Conservation (phyloP, 352 stramenopile genomes). For the Phytophthora colocasiae region DNA sequence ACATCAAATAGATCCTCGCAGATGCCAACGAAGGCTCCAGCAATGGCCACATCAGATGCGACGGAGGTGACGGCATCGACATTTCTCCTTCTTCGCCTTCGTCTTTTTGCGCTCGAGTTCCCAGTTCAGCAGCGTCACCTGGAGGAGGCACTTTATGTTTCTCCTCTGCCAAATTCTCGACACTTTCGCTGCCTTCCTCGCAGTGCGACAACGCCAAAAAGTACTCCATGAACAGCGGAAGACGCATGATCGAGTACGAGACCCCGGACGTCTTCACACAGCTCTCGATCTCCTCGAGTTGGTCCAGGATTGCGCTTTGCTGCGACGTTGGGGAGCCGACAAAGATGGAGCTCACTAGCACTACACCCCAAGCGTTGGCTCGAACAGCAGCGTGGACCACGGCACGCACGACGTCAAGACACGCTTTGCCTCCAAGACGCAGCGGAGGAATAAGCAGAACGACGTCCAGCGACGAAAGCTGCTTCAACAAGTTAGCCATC, state of each 20-base stretch:
- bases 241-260: slow-evolving; percentile 63
- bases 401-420: slow-evolving; percentile 62
- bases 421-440: slow-evolving; percentile 51
- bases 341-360: slow-evolving; percentile 77
- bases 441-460: slow-evolving; percentile 77
- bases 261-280: slow-evolving; percentile 67
- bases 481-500: slow-evolving; percentile 61
- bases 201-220: slow-evolving; percentile 59
- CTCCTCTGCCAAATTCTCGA: slow-evolving; percentile 39
- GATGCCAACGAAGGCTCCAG: slow-evolving; percentile 49
- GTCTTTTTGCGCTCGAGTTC: slow-evolving; percentile 2
- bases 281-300: slow-evolving; percentile 70
- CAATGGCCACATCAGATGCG: slow-evolving; percentile 50
- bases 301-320: slow-evolving; percentile 49
- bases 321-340: slow-evolving; percentile 42
- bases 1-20: slow-evolving; percentile 60
- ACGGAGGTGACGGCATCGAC: slow-evolving; percentile 24
- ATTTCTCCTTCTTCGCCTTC: slow-evolving; percentile 18
- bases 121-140: slow-evolving; percentile 8
- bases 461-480: slow-evolving; percentile 71
- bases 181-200: slow-evolving; percentile 19
- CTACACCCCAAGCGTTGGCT: slow-evolving; percentile 74
- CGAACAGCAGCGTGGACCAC: slow-evolving; percentile 58
- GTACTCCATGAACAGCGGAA: slow-evolving; percentile 86
- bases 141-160: slow-evolving; percentile 20